Evolutionary conservation across 2,329 filamentous ascomycete species (phyloP).

Genomic region (Podosphaera aphanis): DNA sequence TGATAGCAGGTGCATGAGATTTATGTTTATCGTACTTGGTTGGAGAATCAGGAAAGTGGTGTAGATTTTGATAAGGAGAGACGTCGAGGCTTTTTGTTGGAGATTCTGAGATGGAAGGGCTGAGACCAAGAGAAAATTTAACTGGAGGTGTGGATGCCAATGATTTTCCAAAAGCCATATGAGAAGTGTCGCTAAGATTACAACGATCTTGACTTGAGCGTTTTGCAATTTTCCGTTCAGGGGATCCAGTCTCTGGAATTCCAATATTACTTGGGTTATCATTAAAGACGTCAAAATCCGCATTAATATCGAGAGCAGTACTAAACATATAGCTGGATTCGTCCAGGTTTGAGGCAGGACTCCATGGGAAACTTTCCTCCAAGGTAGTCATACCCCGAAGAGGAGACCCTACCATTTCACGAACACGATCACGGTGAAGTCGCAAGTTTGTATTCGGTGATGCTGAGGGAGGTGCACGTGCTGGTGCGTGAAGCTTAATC

Average conservation of each 20-base stretch:
- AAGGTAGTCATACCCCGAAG: slow-evolving; percentile 29
- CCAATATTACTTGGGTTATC: slow-evolving; percentile 21
- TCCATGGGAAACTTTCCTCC: slow-evolving; percentile 33
- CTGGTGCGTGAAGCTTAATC: slow-evolving; percentile 50
- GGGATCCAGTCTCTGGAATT: slow-evolving; percentile 33
- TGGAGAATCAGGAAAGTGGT: slow-evolving; percentile 4
- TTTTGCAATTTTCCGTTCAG: slow-evolving; percentile 39
- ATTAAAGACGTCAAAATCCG: slow-evolving; percentile 40
- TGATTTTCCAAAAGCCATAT: not conserved
- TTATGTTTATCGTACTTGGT: slow-evolving; percentile 8
- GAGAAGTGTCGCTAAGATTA: slow-evolving; percentile 6
- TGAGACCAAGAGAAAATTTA: not conserved
- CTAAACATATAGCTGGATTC: slow-evolving; percentile 28
- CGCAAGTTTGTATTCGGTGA: slow-evolving; percentile 85
- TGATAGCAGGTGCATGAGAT: slow-evolving; percentile 4
- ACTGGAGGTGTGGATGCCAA: not conserved
- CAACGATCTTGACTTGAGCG: slow-evolving; percentile 38
- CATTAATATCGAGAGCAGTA: slow-evolving; percentile 20
- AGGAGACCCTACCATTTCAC: slow-evolving; percentile 60
- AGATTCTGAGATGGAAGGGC: not conserved
- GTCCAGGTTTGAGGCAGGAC: slow-evolving; percentile 42
- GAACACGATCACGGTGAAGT: slow-evolving; percentile 66
- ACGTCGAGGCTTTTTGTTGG: not conserved
- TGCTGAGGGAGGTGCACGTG: slow-evolving; percentile 41
- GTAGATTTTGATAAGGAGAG: not conserved